Evolutionary conservation across 345 rosid species (phyloP), one percentile per base, ranked within the genome.

Genomic region (Salix dunnii): DNA sequence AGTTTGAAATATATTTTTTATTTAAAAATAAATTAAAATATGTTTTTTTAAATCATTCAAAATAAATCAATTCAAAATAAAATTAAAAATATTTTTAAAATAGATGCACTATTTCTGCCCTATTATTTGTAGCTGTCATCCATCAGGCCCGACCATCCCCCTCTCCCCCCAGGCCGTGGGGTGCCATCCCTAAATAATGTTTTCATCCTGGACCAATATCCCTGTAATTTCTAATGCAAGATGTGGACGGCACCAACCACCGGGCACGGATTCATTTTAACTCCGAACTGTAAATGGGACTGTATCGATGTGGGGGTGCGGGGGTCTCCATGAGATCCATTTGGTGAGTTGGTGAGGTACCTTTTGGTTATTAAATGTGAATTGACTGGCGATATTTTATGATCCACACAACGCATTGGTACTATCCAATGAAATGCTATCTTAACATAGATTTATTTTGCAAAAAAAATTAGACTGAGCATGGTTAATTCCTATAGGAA

Each of bases 41-140:
- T n/a, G n/a, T n/a, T n/a, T n/a, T n/a, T n/a, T n/a, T n/a, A n/a
- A n/a, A n/a, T n/a, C n/a, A n/a, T n/a, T n/a, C n/a, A n/a, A n/a
- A n/a, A n/a, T n/a, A n/a, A n/a, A n/a, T n/a, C n/a, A 31, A 0
- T 4, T 3, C 3, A 31, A 31, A 31, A 0, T 31, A 31, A 31
- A 3, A 31, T 31, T 31, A 30, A 30, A 31, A 33, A 33, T 33
- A 4, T 0, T 33, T 33, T 33, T 33, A 0, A 33, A 33, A 33
- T 4, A 33, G 77, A 65, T 77, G 85, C 76, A 73, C 67, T 58
- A 11, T 4, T 76, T 62, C 3, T 74, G 72, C 81, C 78, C 72
- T 75, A 0, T 72, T 16, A 51, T 28, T 71, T 72, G 83, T 81
- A 31, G 77, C 82, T 82, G 53, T 84, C 86, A 81, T 60, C 79